These are phyloP conservation scores for Lupinus albus DNA, from an alignment of 306 rosid genomes.

Conservation along the genomic window DNA sequence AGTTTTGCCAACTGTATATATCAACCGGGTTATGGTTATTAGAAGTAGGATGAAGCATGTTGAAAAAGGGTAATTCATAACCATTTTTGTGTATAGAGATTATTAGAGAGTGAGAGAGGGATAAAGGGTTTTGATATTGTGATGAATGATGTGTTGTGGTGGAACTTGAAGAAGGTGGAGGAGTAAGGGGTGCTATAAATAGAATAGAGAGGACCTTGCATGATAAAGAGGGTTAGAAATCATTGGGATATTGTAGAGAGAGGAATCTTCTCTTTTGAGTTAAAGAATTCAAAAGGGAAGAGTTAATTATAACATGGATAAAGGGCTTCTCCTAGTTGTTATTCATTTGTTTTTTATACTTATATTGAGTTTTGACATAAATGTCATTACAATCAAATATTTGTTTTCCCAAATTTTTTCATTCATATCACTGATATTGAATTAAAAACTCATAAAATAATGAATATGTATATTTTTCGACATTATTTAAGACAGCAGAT, in stretches of 20 bases:
- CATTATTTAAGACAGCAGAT: too few species aligned
- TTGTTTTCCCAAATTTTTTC: too few species aligned
- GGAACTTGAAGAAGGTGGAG: background rate
- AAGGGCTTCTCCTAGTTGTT: slow-evolving; percentile 13
- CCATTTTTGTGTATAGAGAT: slow-evolving; percentile 49
- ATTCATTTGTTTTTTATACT: background rate
- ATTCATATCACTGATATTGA: too few species aligned
- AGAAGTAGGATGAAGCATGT: slow-evolving; percentile 48
- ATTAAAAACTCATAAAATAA: too few species aligned
- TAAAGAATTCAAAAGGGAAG: slow-evolving; percentile 1
- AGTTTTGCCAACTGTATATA: slow-evolving; percentile 54
- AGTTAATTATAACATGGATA: background rate
- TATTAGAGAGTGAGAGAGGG: too few species aligned
- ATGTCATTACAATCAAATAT: too few species aligned
- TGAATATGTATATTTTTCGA: too few species aligned
- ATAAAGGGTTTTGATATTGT: background rate
- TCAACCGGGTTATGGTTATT: slow-evolving; percentile 52
- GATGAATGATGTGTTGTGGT: slow-evolving; percentile 23
- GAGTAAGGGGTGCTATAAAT: slow-evolving; percentile 40
- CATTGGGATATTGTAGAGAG: background rate
- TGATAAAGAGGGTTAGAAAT: slow-evolving; percentile 39
- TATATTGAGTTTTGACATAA: too few species aligned
- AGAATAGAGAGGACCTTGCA: slow-evolving; percentile 49
- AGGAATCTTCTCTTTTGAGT: slow-evolving; percentile 3
- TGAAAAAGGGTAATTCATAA: slow-evolving; percentile 37